phyloP scores from a whole-genome alignment of 2,329 filamentous ascomycete species.

The Epichloe brachyelytri region DNA sequence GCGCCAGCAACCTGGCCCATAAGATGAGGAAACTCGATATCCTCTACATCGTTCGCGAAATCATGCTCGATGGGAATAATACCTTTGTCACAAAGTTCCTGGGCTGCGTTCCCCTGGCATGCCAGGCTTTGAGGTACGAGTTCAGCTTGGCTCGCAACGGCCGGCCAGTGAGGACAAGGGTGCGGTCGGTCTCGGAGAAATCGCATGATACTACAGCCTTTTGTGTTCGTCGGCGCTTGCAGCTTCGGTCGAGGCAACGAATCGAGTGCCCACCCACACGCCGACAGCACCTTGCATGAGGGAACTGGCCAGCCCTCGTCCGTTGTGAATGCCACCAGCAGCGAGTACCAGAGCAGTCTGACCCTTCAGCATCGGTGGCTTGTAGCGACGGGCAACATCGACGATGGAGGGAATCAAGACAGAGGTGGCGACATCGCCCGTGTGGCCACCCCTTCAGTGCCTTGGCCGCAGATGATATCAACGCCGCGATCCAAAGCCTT shows the following conservation, averaged over 20 bases:
- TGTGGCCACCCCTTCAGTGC: constrained; percentile 92
- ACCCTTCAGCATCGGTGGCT: constrained; percentile 55
- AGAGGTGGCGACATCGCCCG: constrained; percentile 73
- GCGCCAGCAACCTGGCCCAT: constrained; percentile 89
- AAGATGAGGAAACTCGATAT: constrained; percentile 74
- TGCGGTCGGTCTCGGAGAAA: constrained; percentile 70
- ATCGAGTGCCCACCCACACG: constrained; percentile 90
- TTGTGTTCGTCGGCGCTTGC: constrained; percentile 75
- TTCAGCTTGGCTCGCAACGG: constrained; percentile 73
- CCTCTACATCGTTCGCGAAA: constrained; percentile 59
- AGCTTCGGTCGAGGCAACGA: constrained; percentile 74
- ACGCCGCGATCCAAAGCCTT: constrained; percentile 81
- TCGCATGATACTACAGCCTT: constrained; percentile 65
- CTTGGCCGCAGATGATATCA: constrained; percentile 85
- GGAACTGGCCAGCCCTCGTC: constrained; percentile 64
- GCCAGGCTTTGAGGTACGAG: constrained; percentile 74
- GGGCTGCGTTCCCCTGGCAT: constrained; percentile 63
- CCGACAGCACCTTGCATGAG: constrained; percentile 81
- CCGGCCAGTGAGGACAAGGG: constrained; percentile 69
- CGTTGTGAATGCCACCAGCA: constrained; percentile 77
- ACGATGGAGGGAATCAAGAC: constrained; percentile 79
- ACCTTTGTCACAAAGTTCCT: constrained; percentile 60
- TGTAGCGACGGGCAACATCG: constrained; percentile 65
- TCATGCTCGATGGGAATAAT: constrained; percentile 74
- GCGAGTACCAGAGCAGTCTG: constrained; percentile 68